Evolutionary conservation across 108 stramenopile species (phyloP), one percentile per base, ranked within the genome.

Genomic region (Skeletonema potamos): DNA sequence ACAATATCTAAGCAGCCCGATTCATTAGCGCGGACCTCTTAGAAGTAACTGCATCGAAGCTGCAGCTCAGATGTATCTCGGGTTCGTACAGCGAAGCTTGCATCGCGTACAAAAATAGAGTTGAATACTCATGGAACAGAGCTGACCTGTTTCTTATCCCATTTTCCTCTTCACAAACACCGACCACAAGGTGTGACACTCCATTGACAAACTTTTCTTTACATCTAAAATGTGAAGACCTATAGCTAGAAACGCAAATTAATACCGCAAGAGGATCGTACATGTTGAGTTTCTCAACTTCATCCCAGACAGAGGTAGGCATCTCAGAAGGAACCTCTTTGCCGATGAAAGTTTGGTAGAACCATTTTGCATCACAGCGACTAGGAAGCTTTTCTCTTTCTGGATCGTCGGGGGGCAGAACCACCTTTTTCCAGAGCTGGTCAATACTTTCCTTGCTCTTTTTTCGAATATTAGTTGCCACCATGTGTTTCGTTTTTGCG

Each of bases 231-330:
- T 80, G 70, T 0, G 74, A 15, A 12, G 48, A 6, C 24, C 79
- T 46, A 54, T 75, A 80, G n/a, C 73, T 68, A 5, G 79, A 73
- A 29, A 80, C 73, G 22, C 79, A 80, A 8, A 64, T 18, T 26
- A 80, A 54, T 27, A 80, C 74, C 18, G 79, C 79, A 22, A 80
- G 68, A 15, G 79, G 79, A 64, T 80, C 79, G 39, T 80, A 80
- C 73, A 80, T 75, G 55, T 80, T 80, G 8, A 80, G 58, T 32
- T 80, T 80, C 18, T 74, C 48, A 26, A 80, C 71, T 27, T 37
- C 28, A 20, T 30, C 20, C 79, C 79, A 80, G 20, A 80, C 62
- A 6, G 79, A 75, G 18, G 62, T 39, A 55, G 51, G 48, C 44
- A 32, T 34, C 8, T 80, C 71, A 28, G 54, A 32, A n/a, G 27